These are phyloP conservation scores for Globisporangium nodosum DNA, from an alignment of 352 stramenopile genomes.

Conservation along the genomic window DNA sequence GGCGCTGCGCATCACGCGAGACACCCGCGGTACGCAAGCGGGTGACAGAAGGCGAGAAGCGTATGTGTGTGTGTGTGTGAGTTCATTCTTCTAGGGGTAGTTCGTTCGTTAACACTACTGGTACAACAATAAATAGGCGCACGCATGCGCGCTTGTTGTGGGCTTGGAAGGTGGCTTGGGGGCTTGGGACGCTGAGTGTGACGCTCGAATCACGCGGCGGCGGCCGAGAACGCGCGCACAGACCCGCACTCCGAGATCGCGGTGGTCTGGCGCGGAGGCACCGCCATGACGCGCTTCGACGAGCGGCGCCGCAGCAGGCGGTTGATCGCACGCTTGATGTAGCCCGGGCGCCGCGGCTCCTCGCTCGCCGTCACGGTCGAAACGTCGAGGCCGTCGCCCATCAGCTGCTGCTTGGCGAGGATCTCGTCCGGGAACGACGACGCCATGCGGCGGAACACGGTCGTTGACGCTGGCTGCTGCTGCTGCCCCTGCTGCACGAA, in stretches of 20 bases:
- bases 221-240: constrained; percentile 1
- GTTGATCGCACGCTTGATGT: constrained; percentile 38
- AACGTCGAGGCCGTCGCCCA: constrained; percentile 8
- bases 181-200: not conserved
- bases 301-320: constrained; percentile 34
- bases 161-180: not conserved
- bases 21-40: no score
- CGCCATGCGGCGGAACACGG: constrained; percentile 19
- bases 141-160: not conserved
- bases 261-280: constrained; percentile 13
- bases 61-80: not conserved
- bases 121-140: constrained; percentile 9
- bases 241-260: constrained; percentile 10
- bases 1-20: not conserved
- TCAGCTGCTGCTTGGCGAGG: constrained; percentile 15
- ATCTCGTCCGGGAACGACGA: constrained; percentile 21
- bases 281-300: constrained; percentile 45
- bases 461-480: not conserved
- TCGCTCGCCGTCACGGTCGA: not conserved
- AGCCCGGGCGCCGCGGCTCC: constrained; percentile 7
- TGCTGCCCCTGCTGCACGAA: constrained; percentile 31
- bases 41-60: not conserved
- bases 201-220: constrained; percentile 2
- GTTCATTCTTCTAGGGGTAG: not conserved
- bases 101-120: not conserved